Percentiles rank a stretch among this genome's conserved stretches.
These are phyloP conservation scores for Helenozyma baotianmanensis DNA, from an alignment of 805 yeast genomes.

Conservation along the genomic window DNA sequence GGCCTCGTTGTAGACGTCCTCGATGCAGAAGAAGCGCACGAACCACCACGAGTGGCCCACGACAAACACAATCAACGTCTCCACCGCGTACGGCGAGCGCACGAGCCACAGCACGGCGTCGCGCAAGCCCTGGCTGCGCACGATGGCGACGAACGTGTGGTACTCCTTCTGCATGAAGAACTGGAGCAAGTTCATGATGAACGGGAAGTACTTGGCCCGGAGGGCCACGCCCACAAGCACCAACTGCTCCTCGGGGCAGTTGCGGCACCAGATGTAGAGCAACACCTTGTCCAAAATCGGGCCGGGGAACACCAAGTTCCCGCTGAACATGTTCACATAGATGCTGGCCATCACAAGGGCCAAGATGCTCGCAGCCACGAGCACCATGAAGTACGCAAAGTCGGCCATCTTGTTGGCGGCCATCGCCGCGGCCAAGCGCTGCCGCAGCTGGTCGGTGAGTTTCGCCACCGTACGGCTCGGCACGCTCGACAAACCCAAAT, in stretches of 20 bases:
- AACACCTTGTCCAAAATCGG: conserved; percentile 33
- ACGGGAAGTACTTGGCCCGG: conserved; percentile 42
- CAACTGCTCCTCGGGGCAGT: conserved; percentile 38
- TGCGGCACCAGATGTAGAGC: conserved; percentile 45
- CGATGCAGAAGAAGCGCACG: conserved; percentile 15
- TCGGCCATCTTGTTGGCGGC: conserved; percentile 23
- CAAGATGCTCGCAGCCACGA: conserved; percentile 23
- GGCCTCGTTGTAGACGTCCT: conserved; percentile 14
- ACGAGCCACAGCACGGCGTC: conserved; percentile 5
- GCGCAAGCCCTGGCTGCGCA: conserved; percentile 1
- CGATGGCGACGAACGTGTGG: conserved; percentile 2
- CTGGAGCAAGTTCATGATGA: conserved; percentile 9
- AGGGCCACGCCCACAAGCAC: conserved; percentile 39
- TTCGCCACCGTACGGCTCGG: conserved; percentile 16
- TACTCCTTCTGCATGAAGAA: conserved; percentile 12
- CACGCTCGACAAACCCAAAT: conserved; percentile 15
- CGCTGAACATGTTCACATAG: conserved; percentile 13
- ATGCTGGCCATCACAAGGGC: conserved; percentile 10
- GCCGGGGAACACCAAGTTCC: conserved; percentile 28
- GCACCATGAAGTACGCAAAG: conserved; percentile 25
- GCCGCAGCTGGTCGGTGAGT: conserved; percentile 16
- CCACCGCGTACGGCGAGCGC: conserved; percentile 11
- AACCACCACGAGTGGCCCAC: conserved; percentile 36
- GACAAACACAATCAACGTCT: conserved; percentile 11
- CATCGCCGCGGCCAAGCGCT: conserved; percentile 10